phyloP scores from a whole-genome alignment of 192 early-diverging fungal species.

The Linnemannia zychae region DNA sequence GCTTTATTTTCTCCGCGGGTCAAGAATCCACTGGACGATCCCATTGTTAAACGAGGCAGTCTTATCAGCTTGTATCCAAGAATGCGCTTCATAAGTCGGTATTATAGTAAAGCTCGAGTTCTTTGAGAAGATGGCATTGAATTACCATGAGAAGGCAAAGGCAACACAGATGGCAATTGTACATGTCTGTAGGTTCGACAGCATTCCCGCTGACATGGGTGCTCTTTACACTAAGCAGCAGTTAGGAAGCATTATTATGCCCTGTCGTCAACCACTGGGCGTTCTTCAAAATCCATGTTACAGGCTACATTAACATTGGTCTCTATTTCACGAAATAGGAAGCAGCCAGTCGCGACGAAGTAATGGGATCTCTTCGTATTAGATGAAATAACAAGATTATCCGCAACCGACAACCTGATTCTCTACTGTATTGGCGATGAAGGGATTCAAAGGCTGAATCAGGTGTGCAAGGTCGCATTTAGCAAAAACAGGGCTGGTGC shows the following conservation, averaged over 20 bases:
- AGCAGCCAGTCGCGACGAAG: too few relatives aligned
- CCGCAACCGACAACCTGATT: too few relatives aligned
- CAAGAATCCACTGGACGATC: constrained; percentile 10
- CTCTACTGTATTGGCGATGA: too few relatives aligned
- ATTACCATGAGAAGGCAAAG: constrained; percentile 63
- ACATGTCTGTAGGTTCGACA: constrained; percentile 63
- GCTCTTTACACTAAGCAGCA: constrained; percentile 68
- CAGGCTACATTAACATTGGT: constrained; percentile 60
- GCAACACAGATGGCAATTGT: constrained; percentile 66
- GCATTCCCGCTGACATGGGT: constrained; percentile 75
- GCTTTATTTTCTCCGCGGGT: background rate
- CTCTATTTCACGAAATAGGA: too few relatives aligned
- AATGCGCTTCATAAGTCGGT: too few relatives aligned
- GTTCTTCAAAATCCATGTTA: constrained; percentile 62
- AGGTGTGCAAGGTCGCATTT: too few relatives aligned
- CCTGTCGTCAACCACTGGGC: constrained; percentile 69
- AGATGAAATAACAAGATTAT: too few relatives aligned
- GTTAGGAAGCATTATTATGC: constrained; percentile 39
- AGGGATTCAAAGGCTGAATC: too few relatives aligned
- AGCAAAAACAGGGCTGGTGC: too few relatives aligned
- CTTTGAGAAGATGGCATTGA: constrained; percentile 70
- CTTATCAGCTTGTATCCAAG: too few relatives aligned
- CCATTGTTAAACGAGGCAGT: too few relatives aligned
- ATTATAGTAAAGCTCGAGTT: constrained; percentile 75
- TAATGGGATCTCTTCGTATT: too few relatives aligned